Percentiles rank a stretch among this genome's conserved stretches.
These are phyloP conservation scores for Aspergillus taichungensis DNA, from an alignment of 495 filamentous ascomycete genomes.

Conservation along the genomic window DNA sequence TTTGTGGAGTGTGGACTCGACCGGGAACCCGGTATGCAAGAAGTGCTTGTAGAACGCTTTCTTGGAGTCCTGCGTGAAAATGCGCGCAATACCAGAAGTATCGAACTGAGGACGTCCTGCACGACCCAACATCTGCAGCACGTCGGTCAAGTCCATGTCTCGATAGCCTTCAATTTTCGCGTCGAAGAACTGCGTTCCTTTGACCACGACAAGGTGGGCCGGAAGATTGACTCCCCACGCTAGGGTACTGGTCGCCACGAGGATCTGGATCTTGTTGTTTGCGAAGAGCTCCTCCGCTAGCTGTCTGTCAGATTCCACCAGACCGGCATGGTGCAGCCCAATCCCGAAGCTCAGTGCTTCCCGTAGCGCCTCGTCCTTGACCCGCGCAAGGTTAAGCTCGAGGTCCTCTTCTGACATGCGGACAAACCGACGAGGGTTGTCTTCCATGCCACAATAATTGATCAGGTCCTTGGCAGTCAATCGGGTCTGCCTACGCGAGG, in stretches of 20 bases:
- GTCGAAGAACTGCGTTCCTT: conserved; percentile 97
- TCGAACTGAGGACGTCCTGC: conserved; percentile 97
- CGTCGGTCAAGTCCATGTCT: conserved; percentile 98
- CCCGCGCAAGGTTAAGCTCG: conserved; percentile 67
- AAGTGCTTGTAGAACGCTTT: conserved; percentile 99
- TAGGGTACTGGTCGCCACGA: conserved; percentile 92
- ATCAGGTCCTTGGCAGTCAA: conserved; percentile 93
- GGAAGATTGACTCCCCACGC: conserved; percentile 99
- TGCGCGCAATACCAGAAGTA: conserved; percentile 85
- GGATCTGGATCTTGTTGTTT: conserved; percentile 95
- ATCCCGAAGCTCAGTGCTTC: conserved; percentile 95
- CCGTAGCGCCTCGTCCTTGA: conserved; percentile 85
- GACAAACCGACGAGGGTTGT: conserved; percentile 88
- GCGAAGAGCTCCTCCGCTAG: conserved; percentile 89
- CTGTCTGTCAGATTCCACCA: conserved; percentile 88
- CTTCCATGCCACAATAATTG: conserved; percentile 97
- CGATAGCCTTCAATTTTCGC: conserved; percentile 96
- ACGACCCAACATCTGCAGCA: conserved; percentile 95
- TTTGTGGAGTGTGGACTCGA: conserved; percentile 92
- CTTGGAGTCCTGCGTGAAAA: conserved; percentile 95
- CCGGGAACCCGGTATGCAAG: conserved; percentile 93
- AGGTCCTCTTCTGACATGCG: conserved; percentile 93
- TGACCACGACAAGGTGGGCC: conserved; percentile 94
- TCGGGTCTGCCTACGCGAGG: conserved; percentile 88
- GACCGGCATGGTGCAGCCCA: conserved; percentile 91